Base-by-base conservation (phyloP, 2,329 filamentous ascomycete species). In the Fusarium albidum region DNA sequence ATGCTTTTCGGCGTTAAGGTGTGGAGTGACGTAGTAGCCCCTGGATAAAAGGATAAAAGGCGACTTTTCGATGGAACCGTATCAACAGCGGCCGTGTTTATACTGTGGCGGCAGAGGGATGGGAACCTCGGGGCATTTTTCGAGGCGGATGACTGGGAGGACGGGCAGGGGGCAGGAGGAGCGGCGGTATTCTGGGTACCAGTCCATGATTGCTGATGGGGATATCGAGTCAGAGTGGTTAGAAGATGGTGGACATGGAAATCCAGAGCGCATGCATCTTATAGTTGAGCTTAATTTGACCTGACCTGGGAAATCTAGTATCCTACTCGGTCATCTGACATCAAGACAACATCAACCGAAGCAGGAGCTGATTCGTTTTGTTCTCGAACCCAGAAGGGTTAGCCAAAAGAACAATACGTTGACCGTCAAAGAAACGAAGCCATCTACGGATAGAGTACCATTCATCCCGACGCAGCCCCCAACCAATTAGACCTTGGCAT, bases 21-120 rank as follows among this genome's bases (percentile, higher is more conserved):
- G 21, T 41, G 56, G 55, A 50, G 59, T 59, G 56, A 59, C 56
- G 49, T 59, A 59, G 50, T 46, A n/a, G n/a, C n/a, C n/a, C n/a
- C n/a, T n/a, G n/a, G n/a, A n/a, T n/a, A n/a, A n/a, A n/a, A n/a
- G n/a, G n/a, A n/a, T n/a, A n/a, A n/a, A n/a, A n/a, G n/a, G n/a
- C n/a, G n/a, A n/a, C n/a, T n/a, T n/a, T n/a, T n/a, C n/a, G n/a
- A n/a, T n/a, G n/a, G n/a, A n/a, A n/a, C n/a, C n/a, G n/a, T n/a
- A n/a, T n/a, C n/a, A n/a, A n/a, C n/a, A n/a, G n/a, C n/a, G n/a
- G n/a, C n/a, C n/a, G n/a, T n/a, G n/a, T n/a, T n/a, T n/a, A n/a
- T 46, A 39, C n/a, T 47, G 31, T 9, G 33, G 44, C 8, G 44
- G 44, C 4, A 38, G 34, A 13, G 34, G 44, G 17, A 47, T 39